Conservation (phyloP, 1,139 yeast species). For the Debaryomyces coudertii region DNA sequence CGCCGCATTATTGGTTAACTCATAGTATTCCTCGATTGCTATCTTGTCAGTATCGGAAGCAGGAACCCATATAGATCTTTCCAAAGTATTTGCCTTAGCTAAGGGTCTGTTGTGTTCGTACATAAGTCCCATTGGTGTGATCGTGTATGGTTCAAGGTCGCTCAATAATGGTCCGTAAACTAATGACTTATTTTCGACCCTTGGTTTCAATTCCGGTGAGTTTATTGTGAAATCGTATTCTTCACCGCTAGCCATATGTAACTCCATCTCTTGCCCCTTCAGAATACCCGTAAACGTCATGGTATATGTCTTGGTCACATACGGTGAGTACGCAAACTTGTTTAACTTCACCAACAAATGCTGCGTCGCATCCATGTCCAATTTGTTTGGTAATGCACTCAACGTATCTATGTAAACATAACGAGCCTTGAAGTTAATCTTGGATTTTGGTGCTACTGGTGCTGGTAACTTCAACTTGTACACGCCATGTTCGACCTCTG, state of each 20-base stretch:
- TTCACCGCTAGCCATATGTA: conserved; percentile 20
- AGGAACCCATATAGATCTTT: conserved; percentile 77
- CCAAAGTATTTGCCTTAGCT: conserved; percentile 57
- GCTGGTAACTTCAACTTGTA: conserved; percentile 57
- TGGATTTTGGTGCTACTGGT: conserved; percentile 68
- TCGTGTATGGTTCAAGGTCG: conserved; percentile 48
- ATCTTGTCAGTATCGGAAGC: conserved; percentile 43
- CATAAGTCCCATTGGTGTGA: conserved; percentile 54
- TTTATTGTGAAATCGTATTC: conserved; percentile 21
- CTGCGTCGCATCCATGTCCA: conserved; percentile 67
- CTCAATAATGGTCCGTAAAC: conserved; percentile 59
- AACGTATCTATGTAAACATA: conserved; percentile 54
- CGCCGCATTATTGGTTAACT: conserved; percentile 78
- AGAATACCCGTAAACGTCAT: conserved; percentile 54
- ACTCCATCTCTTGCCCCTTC: conserved; percentile 51
- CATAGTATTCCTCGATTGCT: conserved; percentile 81
- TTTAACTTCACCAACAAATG: conserved; percentile 55
- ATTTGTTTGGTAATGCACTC: conserved; percentile 64
- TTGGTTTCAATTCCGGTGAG: conserved; percentile 33
- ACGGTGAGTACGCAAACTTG: conserved; percentile 65
- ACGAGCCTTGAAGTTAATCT: conserved; percentile 53
- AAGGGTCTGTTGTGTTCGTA: conserved; percentile 73
- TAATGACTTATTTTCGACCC: conserved; percentile 43
- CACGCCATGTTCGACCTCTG: conserved; percentile 33
- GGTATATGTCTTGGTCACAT: conserved; percentile 56